These are phyloP conservation scores for Chimonanthus praecox DNA, from an alignment of 164 flowering plant species.

Conservation along the genomic window DNA sequence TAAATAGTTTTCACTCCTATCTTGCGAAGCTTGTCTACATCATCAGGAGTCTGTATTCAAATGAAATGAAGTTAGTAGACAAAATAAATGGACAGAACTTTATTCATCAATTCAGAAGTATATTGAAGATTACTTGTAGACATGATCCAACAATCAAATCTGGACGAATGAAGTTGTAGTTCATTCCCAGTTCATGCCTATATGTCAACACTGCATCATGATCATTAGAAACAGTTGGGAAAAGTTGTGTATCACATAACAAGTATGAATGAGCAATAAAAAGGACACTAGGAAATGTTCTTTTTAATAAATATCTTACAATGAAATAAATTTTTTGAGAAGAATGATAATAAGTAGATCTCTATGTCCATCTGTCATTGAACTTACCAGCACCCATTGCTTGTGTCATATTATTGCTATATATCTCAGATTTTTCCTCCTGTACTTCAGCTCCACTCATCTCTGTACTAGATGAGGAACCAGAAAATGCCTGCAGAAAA, in stretches of 20 bases:
- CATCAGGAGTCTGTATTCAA: slow-evolving; percentile 62
- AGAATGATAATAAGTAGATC: neutral
- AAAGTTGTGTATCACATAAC: neutral
- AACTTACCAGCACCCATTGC: slow-evolving; percentile 95
- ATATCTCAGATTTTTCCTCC: slow-evolving; percentile 72
- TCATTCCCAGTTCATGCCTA: slow-evolving; percentile 96
- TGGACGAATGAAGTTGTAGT: slow-evolving; percentile 84
- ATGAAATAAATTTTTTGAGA: neutral
- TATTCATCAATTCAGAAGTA: neutral
- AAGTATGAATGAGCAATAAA: neutral
- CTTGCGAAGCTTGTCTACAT: slow-evolving; percentile 85
- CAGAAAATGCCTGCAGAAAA: slow-evolving; percentile 49
- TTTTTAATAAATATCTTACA: neutral
- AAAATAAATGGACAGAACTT: neutral
- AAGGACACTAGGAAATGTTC: neutral
- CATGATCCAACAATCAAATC: slow-evolving; percentile 98
- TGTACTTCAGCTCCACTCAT: slow-evolving; percentile 37
- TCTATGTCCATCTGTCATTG: neutral
- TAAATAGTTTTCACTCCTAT: slow-evolving; percentile 90
- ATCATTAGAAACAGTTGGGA: slow-evolving; percentile 8
- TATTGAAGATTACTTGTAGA: slow-evolving; percentile 59
- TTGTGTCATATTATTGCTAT: slow-evolving; percentile 82
- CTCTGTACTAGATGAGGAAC: slow-evolving; percentile 46
- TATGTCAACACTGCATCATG: slow-evolving; percentile 69
- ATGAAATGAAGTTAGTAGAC: neutral